Percentiles rank a stretch among this genome's conserved stretches.
phyloP scores from a whole-genome alignment of 2,329 filamentous ascomycete genomes.

The Colletotrichum nymphaeae region DNA sequence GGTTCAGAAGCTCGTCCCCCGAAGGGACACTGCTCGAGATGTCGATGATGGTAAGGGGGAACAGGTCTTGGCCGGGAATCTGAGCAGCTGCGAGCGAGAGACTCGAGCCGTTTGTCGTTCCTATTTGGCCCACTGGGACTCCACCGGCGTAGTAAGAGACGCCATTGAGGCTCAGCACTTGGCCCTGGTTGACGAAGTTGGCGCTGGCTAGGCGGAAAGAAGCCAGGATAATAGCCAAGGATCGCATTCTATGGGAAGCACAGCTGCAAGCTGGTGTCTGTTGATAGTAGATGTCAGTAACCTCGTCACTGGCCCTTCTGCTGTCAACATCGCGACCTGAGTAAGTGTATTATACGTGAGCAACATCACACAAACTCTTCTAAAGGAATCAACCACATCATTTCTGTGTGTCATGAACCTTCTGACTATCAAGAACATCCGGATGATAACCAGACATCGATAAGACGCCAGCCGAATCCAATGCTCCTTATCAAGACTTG shows the following conservation, averaged over 20 bases:
- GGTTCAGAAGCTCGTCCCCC: background rate
- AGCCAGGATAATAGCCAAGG: background rate
- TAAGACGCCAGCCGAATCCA: background rate
- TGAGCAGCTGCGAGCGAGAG: background rate
- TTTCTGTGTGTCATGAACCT: background rate
- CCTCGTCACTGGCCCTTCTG: background rate
- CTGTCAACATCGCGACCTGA: background rate
- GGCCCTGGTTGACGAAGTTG: background rate
- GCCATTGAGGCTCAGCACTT: background rate
- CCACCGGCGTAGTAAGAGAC: conserved; percentile 25
- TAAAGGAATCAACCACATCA: background rate
- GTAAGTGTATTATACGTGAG: background rate
- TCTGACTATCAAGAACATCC: background rate
- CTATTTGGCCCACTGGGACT: conserved; percentile 9
- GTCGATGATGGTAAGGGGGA: conserved; percentile 19
- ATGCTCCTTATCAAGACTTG: background rate
- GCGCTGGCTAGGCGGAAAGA: background rate
- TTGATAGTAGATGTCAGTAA: background rate
- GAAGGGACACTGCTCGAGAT: background rate
- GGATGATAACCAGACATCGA: background rate
- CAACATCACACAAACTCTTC: background rate
- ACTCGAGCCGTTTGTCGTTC: background rate
- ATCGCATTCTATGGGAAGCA: background rate
- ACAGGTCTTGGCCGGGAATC: conserved; percentile 11
- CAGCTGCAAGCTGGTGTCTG: background rate